Base-by-base conservation (phyloP, 805 yeast species). In the Kazachstania viticola region DNA sequence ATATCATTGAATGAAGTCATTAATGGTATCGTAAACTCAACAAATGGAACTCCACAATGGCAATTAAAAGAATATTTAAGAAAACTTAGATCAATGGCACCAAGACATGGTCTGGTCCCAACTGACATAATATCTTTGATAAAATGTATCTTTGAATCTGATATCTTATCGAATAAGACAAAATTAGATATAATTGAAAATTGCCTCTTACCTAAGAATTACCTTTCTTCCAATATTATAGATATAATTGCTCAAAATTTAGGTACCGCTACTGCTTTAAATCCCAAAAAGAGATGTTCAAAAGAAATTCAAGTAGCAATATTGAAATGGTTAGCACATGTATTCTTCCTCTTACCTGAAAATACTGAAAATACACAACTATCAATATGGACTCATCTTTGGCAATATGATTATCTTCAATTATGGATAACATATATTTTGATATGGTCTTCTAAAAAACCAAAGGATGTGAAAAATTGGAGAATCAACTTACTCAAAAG, bases 391-490 rank as follows among this genome's bases (percentile, higher is more conserved):
- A 45, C 60, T 31, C 57, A 61, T 26, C 45, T 51, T 14, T 45
- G 65, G 46, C 56, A 56, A 33, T 56, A 45, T 30, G 60, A 54
- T n/a, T 60, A 41, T 33, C 31, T 61, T 3, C 56, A 62, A 34
- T 40, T 49, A 3, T 46, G 55, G 41, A 35, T 60, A 15, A 54
- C 64, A 1, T 54, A 54, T 25, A 30, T 62, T 3, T 32, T 63
- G 4, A 41, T 61, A 23, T 48, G 62, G 44, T 32, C 48, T 3
- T 54, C 64, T 0, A 45, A 42, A n/a, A 34, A 35, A 1, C 36
- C 32, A 11, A 30, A 28, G 1, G 59, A 59, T 25, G 49, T 61
- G 3, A 54, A 42, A 22, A 39, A 46, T 1, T 46, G 55, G 50
- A 51, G 56, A 28, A 34, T 60, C 5, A 35, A 38, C 6, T 30